A percentile compares a stretch with the other conserved stretches of the same genome.
Conservation (phyloP, 2,329 filamentous ascomycete genomes). For the Didymella glomerata region DNA sequence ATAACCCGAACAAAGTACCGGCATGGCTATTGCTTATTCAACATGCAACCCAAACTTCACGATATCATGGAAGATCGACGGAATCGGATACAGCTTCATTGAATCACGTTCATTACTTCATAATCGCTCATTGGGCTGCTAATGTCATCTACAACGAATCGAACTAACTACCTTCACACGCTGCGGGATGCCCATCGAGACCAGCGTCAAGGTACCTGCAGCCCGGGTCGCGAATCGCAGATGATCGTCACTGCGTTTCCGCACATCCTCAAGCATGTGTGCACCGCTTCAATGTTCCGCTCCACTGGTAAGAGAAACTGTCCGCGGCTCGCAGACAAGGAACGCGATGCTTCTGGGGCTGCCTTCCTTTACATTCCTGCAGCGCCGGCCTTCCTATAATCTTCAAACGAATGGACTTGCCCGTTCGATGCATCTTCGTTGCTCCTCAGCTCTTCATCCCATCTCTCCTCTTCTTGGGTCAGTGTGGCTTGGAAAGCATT, state of each 20-base stretch:
- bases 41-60: background rate
- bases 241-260: background rate
- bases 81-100: background rate
- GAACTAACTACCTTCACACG: slow-evolving; percentile 5
- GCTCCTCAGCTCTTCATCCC: slow-evolving; percentile 52
- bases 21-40: background rate
- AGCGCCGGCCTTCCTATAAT: slow-evolving; percentile 55
- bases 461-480: slow-evolving; percentile 56
- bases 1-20: background rate
- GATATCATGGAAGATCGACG: background rate
- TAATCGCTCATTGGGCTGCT: slow-evolving; percentile 5
- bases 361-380: slow-evolving; percentile 33
- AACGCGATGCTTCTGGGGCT: background rate
- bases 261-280: slow-evolving; percentile 3
- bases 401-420: slow-evolving; percentile 53
- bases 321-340: background rate
- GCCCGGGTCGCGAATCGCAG: slow-evolving; percentile 1
- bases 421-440: slow-evolving; percentile 37
- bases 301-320: background rate
- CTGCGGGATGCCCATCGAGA: background rate
- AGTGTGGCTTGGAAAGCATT: slow-evolving; percentile 52
- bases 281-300: background rate
- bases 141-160: slow-evolving; percentile 15
- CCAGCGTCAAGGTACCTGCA: slow-evolving; percentile 6
- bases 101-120: slow-evolving; percentile 3